Evolutionary conservation across 2,329 filamentous ascomycete genomes (phyloP), one percentile per base, ranked within the genome.

Genomic region (Neonectria neomacrospora): DNA sequence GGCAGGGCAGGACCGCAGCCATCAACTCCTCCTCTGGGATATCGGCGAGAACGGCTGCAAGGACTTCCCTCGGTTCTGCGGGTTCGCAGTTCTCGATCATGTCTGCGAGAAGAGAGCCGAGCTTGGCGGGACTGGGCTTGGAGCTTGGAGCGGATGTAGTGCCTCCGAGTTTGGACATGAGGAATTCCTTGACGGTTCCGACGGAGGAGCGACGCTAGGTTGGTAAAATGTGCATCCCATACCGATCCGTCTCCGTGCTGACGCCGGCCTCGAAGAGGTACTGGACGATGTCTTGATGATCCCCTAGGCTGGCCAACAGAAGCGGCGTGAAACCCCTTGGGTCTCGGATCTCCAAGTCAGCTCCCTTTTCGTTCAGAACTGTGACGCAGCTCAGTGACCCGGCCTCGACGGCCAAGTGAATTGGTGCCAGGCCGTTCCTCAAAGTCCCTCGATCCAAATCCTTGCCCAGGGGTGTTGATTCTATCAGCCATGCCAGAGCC

Each of bases 1-100:
- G 71, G 42, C 71, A 73, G 14, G 71, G 68, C 59, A 73, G 37
- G 39, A 69, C 50, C 14, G 70, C 69, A 12, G 63, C 48, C 34
- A 50, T 56, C 1, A 73, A 5, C 7, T 70, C 58, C 3, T 64
- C 44, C 53, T 54, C 65, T 3, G 71, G 64, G 16, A 69, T 48
- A 3, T 68, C 45, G 5, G 55, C 26, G 34, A 73, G 64, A 5
- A 73, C 50, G 3, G 63, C 50, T 2, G 28, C 37, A 23, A 73
- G 66, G 2, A 64, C 22, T 10, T 10, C 41, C 58, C 1, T 63
- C 58, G 5, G 20, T 26, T 26, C 30, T 41, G 54, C 3, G 51
- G 23, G 6, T 61, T 61, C 61, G 23, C 67, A 61, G 8, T 55
- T 48, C 3, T 59, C 48, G 26, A 71, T 58, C 32, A 65, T 54